These are phyloP conservation scores for Cryptosporidium viatorum DNA, from an alignment of 169 alveolate genomes.

Conservation along the genomic window DNA sequence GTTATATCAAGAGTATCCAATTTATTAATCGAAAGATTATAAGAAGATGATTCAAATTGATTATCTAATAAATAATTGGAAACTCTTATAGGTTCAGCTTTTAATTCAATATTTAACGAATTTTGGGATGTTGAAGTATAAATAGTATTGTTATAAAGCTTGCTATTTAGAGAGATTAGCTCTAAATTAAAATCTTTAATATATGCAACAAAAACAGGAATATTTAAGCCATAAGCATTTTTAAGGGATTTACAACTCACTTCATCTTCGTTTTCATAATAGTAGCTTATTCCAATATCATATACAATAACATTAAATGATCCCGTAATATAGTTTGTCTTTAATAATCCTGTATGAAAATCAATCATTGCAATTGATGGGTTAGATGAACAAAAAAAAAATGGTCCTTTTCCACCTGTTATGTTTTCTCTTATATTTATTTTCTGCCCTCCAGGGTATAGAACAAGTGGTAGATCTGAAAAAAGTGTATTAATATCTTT, in stretches of 20 bases:
- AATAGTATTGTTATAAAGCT: slow-evolving; percentile 18
- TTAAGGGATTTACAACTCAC: slow-evolving; percentile 7
- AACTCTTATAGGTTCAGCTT: background rate
- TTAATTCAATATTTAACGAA: background rate
- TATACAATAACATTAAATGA: slow-evolving; percentile 4
- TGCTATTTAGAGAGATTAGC: background rate
- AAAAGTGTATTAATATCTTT: slow-evolving; percentile 1
- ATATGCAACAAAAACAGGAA: slow-evolving; percentile 28
- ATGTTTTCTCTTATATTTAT: slow-evolving; percentile 13
- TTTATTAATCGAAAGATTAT: background rate
- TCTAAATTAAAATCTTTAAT: slow-evolving; percentile 7
- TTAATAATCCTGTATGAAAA: slow-evolving; percentile 3
- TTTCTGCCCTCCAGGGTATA: slow-evolving; percentile 53
- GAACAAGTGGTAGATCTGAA: slow-evolving; percentile 11
- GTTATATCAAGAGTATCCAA: slow-evolving; percentile 35
- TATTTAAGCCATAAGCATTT: background rate
- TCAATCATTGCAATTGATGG: slow-evolving; percentile 16
- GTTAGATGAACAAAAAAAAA: slow-evolving; percentile 36
- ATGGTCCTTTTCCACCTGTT: slow-evolving; percentile 57
- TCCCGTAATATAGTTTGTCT: slow-evolving; percentile 23
- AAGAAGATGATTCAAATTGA: background rate
- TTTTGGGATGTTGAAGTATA: slow-evolving; percentile 17
- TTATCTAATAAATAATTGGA: background rate
- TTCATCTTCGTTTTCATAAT: background rate
- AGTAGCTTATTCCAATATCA: slow-evolving; percentile 20